Base-by-base conservation (phyloP, 805 yeast species). In the Teunomyces lycoperdinae region DNA sequence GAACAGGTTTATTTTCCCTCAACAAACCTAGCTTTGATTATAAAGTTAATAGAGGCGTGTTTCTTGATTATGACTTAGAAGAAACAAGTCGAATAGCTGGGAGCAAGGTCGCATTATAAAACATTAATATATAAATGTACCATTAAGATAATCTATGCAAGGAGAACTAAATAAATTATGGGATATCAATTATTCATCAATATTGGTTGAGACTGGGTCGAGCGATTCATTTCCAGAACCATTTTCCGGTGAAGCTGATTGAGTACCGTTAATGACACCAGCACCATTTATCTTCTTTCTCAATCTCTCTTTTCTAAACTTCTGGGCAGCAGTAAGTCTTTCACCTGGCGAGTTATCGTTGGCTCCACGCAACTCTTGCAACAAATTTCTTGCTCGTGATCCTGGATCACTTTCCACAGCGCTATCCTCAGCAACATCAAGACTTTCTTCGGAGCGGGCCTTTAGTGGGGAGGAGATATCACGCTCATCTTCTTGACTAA, bases 361-460 rank as follows among this genome's bases (percentile, higher is more conserved):
- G 16, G 47, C 42, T 32, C 74, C 73, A 57, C 91, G 71, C 17
- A 86, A 66, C 56, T 84, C 90, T 57, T 76, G 78, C 14, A 86
- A 68, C 49, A 86, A 71, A 44, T 71, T 77, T 61, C 86, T 74
- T 0, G 92, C 94, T 51, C 90, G 73, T 1, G 71, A 68, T 1
- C 80, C 81, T 13, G 81, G 75, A 50, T 79, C 83, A 17, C 60
- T 72, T 20, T 47, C 54, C 42, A 33, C 41, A 34, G 32, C 14
- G 6, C 14, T 24, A 5, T 14, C 42, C 9, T 42, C 46, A 9
- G 42, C 36, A 26, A 20, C 8, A 13, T 38, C 41, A 26, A 38
- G 29, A 16, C 30, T 38, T 11, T 38, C 41, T 20, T 38, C 26
- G 9, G 27, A 26, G 29, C 11, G 14, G 39, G 46, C 53, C 14